These are phyloP conservation scores for Paramecium octaurelia DNA, from an alignment of 73 alveolate species.

Conservation along the genomic window DNA sequence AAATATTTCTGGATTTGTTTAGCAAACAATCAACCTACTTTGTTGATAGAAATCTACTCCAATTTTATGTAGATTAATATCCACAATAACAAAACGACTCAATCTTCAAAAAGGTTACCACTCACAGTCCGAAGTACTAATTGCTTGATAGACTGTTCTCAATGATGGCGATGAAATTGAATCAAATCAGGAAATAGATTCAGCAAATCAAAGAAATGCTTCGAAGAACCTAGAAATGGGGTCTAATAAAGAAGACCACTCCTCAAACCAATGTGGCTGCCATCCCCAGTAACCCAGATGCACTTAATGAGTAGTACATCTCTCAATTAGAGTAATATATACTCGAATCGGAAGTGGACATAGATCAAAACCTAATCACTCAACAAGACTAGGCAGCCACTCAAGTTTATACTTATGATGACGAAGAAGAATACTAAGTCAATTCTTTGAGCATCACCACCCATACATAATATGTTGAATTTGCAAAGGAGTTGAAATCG, in stretches of 20 bases:
- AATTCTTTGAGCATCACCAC: not conserved
- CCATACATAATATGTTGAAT: not conserved
- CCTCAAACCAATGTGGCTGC: not conserved
- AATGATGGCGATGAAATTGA: slow-evolving; percentile 35
- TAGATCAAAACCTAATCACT: not conserved
- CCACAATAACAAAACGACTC: not conserved
- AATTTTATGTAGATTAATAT: not conserved
- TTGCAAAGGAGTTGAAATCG: not conserved
- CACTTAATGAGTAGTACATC: not conserved
- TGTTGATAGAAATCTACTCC: not conserved
- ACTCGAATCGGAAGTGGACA: not conserved
- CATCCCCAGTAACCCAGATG: not conserved
- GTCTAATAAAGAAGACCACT: not conserved
- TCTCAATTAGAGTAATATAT: not conserved
- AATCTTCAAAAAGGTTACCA: not conserved
- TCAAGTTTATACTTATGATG: slow-evolving; percentile 33
- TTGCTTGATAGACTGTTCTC: not conserved
- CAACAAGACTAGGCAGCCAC: slow-evolving; percentile 7
- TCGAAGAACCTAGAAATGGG: not conserved
- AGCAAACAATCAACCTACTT: not conserved
- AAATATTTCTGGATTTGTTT: not conserved
- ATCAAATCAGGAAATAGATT: slow-evolving; percentile 4
- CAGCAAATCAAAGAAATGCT: not conserved
- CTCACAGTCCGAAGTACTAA: not conserved
- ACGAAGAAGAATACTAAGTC: not conserved